Evolutionary conservation across 106 monocot genomes (phyloP), one percentile per base, ranked within the genome.

Genomic region (Dendrobium catenatum): DNA sequence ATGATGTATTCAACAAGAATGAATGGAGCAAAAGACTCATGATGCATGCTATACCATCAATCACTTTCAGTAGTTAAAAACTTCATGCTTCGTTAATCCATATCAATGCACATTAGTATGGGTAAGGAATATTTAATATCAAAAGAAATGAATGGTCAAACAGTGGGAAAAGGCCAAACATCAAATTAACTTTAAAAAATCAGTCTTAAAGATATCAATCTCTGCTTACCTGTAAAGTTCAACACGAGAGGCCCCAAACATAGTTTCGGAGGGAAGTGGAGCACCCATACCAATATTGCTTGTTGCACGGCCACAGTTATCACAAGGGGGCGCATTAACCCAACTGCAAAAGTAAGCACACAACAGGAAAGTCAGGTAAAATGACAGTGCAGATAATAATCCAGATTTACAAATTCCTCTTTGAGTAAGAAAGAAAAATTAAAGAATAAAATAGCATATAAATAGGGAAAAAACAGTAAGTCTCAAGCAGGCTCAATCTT

Each of bases 271-370:
- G 78, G 88, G 85, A 82, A 90, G 77, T 80, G 95, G 79, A 85
- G 61, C 27, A 68, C 92, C 95, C 92, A 95, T 95, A 77, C 92
- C 92, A 72, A 83, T 72, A 75, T 61, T 86, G 80, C n/a, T 90
- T 7, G 95, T 95, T 77, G 75, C 85, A 81, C 78, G 40, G 33
- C 89, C 92, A 86, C 95, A 95, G 42, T 83, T 79, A 75, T 92
- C 87, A 77, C 95, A 95, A 61, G 92, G 82, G 43, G 92, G 90
- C 64, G 92, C 81, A 87, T 95, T 95, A 16, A 95, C 90, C 95
- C 95, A 95, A 6, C 95, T 95, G 84, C 82, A 85, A 80, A 78
- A 78, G 80, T 24, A 79, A 81, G 17, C 33, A 37, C 6, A 44
- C 18, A 44, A 42, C 43, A 42, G 19, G 13, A 74, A 42, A 74